Conservation (phyloP, 2,329 filamentous ascomycete genomes). For the Ophioceras dolichostomum region DNA sequence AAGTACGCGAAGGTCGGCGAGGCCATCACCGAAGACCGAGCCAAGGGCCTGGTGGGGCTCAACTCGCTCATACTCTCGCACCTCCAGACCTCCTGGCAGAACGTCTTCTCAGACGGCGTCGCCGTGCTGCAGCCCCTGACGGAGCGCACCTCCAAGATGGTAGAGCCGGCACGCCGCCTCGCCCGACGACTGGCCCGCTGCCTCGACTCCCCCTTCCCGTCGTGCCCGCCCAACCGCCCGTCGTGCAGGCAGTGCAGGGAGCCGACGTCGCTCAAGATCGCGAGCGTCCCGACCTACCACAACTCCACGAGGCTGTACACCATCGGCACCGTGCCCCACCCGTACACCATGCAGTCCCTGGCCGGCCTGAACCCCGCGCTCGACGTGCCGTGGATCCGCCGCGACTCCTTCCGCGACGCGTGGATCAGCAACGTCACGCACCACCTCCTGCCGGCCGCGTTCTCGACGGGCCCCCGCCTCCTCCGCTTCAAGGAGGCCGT, state of each 20-base stretch:
- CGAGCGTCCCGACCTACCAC: slow-evolving; percentile 53
- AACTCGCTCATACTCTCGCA: slow-evolving; percentile 72
- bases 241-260: slow-evolving; percentile 65
- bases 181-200: slow-evolving; percentile 68
- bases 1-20: slow-evolving; percentile 58
- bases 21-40: slow-evolving; percentile 41
- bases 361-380: slow-evolving; percentile 47
- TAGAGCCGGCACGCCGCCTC: slow-evolving; percentile 57
- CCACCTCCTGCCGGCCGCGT: slow-evolving; percentile 50
- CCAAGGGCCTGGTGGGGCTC: slow-evolving; percentile 51
- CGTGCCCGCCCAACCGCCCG: slow-evolving; percentile 72
- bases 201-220: slow-evolving; percentile 59
- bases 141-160: slow-evolving; percentile 60
- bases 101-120: slow-evolving; percentile 63
- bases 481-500: slow-evolving; percentile 72
- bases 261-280: slow-evolving; percentile 51
- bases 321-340: slow-evolving; percentile 81
- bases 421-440: slow-evolving; percentile 68
- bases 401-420: slow-evolving; percentile 58
- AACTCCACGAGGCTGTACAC: slow-evolving; percentile 66
- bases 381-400: slow-evolving; percentile 52
- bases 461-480: slow-evolving; percentile 53
- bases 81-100: slow-evolving; percentile 76
- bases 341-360: slow-evolving; percentile 68
- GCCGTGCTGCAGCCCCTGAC: slow-evolving; percentile 65